Evolutionary conservation across 2,329 filamentous ascomycete species (phyloP).

Genomic region (Nemania serpens): DNA sequence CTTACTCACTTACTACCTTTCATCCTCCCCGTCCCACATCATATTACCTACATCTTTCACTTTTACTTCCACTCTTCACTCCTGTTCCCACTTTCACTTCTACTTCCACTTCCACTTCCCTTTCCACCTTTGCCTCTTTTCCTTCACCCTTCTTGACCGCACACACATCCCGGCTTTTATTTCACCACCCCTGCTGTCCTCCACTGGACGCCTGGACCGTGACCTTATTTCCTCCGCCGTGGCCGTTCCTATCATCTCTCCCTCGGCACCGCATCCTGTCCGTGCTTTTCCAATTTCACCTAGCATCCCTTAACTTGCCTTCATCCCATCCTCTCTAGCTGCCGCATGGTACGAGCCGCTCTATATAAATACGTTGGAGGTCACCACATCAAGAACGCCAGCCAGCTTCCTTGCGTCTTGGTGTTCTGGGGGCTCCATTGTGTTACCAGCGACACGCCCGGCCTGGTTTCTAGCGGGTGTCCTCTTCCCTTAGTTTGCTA

Average conservation of each 20-base stretch:
- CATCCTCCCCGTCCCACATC: conserved; percentile 29
- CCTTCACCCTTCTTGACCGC: conserved; percentile 18
- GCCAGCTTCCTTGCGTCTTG: conserved; percentile 33
- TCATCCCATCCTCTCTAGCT: conserved; percentile 18
- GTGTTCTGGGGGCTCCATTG: conserved; percentile 30
- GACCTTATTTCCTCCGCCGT: conserved; percentile 24
- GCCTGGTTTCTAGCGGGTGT: conserved; percentile 32
- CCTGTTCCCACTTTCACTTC: background rate
- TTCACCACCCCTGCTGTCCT: conserved; percentile 21
- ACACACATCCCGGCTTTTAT: conserved; percentile 28
- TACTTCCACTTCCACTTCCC: background rate
- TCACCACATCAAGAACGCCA: conserved; percentile 25
- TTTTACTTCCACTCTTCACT: background rate
- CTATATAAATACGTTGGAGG: conserved; percentile 28
- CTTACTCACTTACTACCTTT: conserved; percentile 21
- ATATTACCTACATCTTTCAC: conserved; percentile 25
- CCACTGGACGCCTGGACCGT: conserved; percentile 20
- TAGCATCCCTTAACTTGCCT: conserved; percentile 21
- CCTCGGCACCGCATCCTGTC: conserved; percentile 17
- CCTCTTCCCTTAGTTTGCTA: conserved; percentile 29
- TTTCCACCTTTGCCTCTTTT: conserved; percentile 18
- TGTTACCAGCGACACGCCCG: conserved; percentile 33
- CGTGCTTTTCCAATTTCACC: conserved; percentile 16
- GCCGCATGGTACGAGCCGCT: conserved; percentile 11
- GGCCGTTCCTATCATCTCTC: conserved; percentile 11